A percentile compares a stretch with the other conserved stretches of the same genome.
These are phyloP conservation scores for Psilocybe tampanensis DNA, from an alignment of 768 basidiomycete genomes.

Conservation along the genomic window DNA sequence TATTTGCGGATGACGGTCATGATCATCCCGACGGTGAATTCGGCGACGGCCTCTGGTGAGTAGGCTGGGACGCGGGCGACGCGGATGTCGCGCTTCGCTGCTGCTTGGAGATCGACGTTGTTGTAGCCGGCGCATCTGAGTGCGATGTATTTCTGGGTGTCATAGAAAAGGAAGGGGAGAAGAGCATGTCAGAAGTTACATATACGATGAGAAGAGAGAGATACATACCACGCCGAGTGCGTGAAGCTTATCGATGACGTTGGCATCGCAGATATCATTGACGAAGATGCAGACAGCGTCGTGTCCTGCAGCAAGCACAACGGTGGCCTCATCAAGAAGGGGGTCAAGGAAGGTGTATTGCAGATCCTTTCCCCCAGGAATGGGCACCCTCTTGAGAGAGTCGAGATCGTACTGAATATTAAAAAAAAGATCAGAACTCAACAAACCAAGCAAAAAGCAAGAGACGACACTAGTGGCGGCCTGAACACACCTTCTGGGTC, in stretches of 20 bases:
- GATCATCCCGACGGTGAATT: constrained; percentile 49
- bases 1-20: constrained; percentile 47
- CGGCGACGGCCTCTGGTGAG: constrained; percentile 45
- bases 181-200: not conserved
- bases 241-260: constrained; percentile 33
- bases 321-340: constrained; percentile 37
- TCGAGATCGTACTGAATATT: constrained; percentile 38
- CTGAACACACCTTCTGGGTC: constrained; percentile 29
- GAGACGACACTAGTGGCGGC: not conserved
- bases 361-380: constrained; percentile 27
- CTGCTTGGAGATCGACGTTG: constrained; percentile 40
- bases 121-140: constrained; percentile 46
- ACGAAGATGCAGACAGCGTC: constrained; percentile 46
- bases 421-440: not conserved
- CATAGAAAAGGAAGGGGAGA: not conserved
- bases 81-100: constrained; percentile 33
- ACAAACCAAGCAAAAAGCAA: too few species aligned
- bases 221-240: constrained; percentile 36
- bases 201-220: not conserved
- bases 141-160: constrained; percentile 38
- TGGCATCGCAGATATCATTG: constrained; percentile 41
- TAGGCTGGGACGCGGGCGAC: constrained; percentile 45
- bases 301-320: constrained; percentile 36
- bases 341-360: constrained; percentile 41
- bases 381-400: constrained; percentile 29